Evolutionary conservation across 768 basidiomycete species (phyloP), one percentile per base, ranked within the genome.

Genomic region (Hericium alpestre): DNA sequence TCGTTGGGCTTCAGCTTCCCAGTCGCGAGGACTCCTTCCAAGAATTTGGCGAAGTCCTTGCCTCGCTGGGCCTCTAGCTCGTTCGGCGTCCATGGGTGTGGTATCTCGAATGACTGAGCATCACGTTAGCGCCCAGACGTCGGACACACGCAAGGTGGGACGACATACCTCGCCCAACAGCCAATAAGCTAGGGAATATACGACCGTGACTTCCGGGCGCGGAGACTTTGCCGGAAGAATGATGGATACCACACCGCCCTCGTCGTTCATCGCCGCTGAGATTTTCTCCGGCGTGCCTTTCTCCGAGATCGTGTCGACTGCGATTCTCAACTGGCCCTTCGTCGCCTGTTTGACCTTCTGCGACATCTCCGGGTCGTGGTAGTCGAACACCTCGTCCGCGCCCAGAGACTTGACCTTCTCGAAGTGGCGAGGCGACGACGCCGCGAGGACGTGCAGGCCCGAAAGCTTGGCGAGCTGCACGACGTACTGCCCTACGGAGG

Each of bases 401-500:
- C 73, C 75, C 12, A 70, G 57, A 1, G 64, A 58, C 41, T 66
- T 65, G 38, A 75, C 58, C 38, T 69, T 62, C 0, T 60, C 67
- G 23, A 65, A 64, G 59, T 73, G 73, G 32, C 58, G 54, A 16
- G 67, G 62, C 15, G 70, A 71, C 11, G 71, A 67, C 7, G 70
- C 68, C 16, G 70, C 66, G 16, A 70, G 59, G 32, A 72, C 68
- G 10, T 62, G 62, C 56, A 66, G 66, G 2, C 70, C 71, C 0
- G 66, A 57, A 4, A 67, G 56, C 40, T 64, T 63, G 13, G 69
- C 70, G 25, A 73, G 61, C 57, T 71, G 66, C 47, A 69, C 61
- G 2, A 66, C 69, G 52, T 63, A 71, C 54, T 65, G 63, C 4
- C 75, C 75, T 40, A 74, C 70, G 15, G 67, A 65, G 13, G 69